Base-by-base conservation (phyloP, 176 grass and related monocot genomes). In the Ampelocalamus luodianensis region DNA sequence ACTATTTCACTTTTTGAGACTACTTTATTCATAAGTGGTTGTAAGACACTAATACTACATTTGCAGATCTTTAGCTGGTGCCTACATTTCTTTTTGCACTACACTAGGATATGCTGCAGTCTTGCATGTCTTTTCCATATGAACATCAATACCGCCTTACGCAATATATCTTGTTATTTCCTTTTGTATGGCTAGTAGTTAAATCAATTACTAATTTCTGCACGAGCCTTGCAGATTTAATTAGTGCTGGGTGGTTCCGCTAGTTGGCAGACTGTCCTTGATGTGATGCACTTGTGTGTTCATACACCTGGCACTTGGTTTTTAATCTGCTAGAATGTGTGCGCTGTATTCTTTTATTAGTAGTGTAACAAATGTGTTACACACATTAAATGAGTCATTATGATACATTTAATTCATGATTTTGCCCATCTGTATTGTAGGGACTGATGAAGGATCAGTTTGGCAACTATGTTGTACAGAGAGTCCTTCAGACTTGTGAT, bases 391-490 rank as follows among this genome's bases (percentile, higher is more conserved):
- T 22, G 3, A 61, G 7, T 77, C 27, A 18, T 66, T 18, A 32
- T 14, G 63, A 55, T 65, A 29, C 5, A 40, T 11, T 65, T 72
- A 0, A 46, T 26, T 65, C 26, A 69, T 43, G 56, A 48, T 23
- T 59, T 38, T 39, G 20, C 12, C 0, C 27, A 60, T 79, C 7
- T 81, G 71, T 65, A 77, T 20, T 68, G 48, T 81, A 99, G 96
- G 91, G 66, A 53, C 80, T 99, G 90, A 96, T 99, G 96, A 99
- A 99, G 88, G 93, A 99, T 87, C 96, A 99, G 86, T 99, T 94
- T 88, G 96, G 85, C 27, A 99, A 99, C 53, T 99, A 99, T 79
- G 96, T 99, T 75, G 93, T 99, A 53, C 96, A 96, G 82, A 96
- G 83, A 66, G 91, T 99, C 76, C 88, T 99, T 51, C 85, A 99